phyloP scores from a whole-genome alignment of 495 filamentous ascomycete genomes.

The Hypoxylon rickii region DNA sequence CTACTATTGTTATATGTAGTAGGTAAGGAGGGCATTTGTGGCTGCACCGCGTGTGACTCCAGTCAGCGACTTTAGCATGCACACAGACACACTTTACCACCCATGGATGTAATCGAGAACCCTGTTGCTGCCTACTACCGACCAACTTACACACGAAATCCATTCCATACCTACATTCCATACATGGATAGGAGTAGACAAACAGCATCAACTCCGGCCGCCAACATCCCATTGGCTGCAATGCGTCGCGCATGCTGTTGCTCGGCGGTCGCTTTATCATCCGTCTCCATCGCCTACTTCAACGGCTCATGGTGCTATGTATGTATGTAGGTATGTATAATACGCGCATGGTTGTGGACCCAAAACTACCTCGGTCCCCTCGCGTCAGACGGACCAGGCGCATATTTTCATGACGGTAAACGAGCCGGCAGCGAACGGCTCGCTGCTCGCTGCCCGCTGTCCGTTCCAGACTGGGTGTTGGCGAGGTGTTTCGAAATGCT shows the following conservation, averaged over 20 bases:
- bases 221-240: slow-evolving; percentile 25
- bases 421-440: slow-evolving; percentile 16
- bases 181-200: too few relatives aligned
- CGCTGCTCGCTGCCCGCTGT: too few relatives aligned
- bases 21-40: slow-evolving; percentile 29
- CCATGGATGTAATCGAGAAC: slow-evolving; percentile 9
- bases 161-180: too few relatives aligned
- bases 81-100: background rate
- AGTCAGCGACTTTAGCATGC: slow-evolving; percentile 25
- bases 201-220: slow-evolving; percentile 20
- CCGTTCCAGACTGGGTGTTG: slow-evolving; percentile 25
- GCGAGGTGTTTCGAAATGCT: slow-evolving; percentile 27
- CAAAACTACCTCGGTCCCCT: background rate
- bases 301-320: slow-evolving; percentile 9
- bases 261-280: slow-evolving; percentile 18
- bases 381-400: slow-evolving; percentile 7
- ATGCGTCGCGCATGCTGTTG: slow-evolving; percentile 19
- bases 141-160: too few relatives aligned
- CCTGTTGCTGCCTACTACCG: slow-evolving; percentile 22
- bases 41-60: slow-evolving; percentile 30
- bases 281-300: slow-evolving; percentile 5
- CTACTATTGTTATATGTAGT: too few relatives aligned
- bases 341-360: too few relatives aligned
- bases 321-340: too few relatives aligned
- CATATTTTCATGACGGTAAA: background rate